Evolutionary conservation across 2,329 filamentous ascomycete species (phyloP).

Genomic region (Penicillium sumatraense): DNA sequence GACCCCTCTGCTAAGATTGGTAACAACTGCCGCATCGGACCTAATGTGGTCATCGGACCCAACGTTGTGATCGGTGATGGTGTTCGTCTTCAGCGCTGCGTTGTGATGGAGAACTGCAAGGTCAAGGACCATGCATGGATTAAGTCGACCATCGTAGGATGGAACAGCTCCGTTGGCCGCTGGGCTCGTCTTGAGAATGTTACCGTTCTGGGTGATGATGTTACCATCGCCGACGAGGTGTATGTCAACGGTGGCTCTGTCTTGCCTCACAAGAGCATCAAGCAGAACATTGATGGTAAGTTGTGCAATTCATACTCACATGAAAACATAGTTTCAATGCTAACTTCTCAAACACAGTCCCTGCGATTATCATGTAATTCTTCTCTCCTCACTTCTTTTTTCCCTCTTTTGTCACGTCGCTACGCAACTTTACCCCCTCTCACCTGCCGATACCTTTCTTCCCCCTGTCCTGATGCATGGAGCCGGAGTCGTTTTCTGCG

Average conservation of each 20-base stretch:
- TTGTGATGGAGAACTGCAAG: slow-evolving; percentile 85
- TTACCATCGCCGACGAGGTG: slow-evolving; percentile 96
- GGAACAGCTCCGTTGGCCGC: slow-evolving; percentile 94
- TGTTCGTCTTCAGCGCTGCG: slow-evolving; percentile 90
- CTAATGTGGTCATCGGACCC: slow-evolving; percentile 94
- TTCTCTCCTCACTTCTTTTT: slow-evolving; percentile 14
- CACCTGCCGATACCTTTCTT: slow-evolving; percentile 30
- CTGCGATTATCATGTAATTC: slow-evolving; percentile 57
- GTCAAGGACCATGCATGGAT: slow-evolving; percentile 99
- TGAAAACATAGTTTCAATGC: slow-evolving; percentile 1
- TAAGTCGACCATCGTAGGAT: slow-evolving; percentile 97
- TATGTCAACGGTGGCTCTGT: slow-evolving; percentile 98
- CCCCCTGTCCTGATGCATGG: slow-evolving; percentile 39
- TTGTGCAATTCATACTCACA: slow-evolving; percentile 12
- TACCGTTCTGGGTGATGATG: slow-evolving; percentile 95
- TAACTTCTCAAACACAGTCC: slow-evolving; percentile 39
- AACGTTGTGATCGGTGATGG: slow-evolving; percentile 92
- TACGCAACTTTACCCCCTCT: slow-evolving; percentile 30
- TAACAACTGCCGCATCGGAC: slow-evolving; percentile 97
- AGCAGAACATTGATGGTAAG: slow-evolving; percentile 88
- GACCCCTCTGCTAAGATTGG: slow-evolving; percentile 94
- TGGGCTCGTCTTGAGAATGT: slow-evolving; percentile 98
- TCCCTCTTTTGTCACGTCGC: slow-evolving; percentile 34
- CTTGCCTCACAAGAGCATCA: slow-evolving; percentile 97
- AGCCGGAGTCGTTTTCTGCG: slow-evolving; percentile 43